Conservation (phyloP, 108 stramenopile genomes). For the Discostella stelligeroides region DNA sequence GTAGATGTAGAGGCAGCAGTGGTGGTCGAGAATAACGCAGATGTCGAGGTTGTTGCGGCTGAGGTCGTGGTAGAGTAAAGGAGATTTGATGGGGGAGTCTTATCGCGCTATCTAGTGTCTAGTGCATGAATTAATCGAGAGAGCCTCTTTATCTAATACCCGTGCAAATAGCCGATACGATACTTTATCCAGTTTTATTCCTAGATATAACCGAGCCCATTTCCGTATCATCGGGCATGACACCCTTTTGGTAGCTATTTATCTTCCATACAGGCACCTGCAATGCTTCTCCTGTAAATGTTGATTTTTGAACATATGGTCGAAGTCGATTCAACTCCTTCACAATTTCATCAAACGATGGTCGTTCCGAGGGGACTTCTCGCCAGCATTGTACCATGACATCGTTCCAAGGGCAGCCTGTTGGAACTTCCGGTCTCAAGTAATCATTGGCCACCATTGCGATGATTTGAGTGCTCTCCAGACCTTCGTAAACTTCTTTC, state of each 20-base stretch:
- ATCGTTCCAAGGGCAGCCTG: slow-evolving; percentile 90
- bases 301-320: slow-evolving; percentile 32
- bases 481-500: slow-evolving; percentile 91
- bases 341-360: slow-evolving; percentile 86
- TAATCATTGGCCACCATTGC: slow-evolving; percentile 94
- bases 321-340: slow-evolving; percentile 66
- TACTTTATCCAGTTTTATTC: slow-evolving; percentile 16
- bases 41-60: slow-evolving; percentile 24
- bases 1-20: slow-evolving; percentile 49
- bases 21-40: slow-evolving; percentile 2
- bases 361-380: slow-evolving; percentile 84
- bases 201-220: background rate
- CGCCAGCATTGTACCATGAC: slow-evolving; percentile 96
- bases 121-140: too few relatives aligned
- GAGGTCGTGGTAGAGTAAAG: slow-evolving; percentile 1
- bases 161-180: background rate
- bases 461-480: slow-evolving; percentile 94
- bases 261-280: slow-evolving; percentile 29
- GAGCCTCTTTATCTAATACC: too few relatives aligned
- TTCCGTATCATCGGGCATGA: slow-evolving; percentile 3
- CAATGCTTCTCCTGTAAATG: slow-evolving; percentile 38
- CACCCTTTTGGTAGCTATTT: slow-evolving; percentile 44
- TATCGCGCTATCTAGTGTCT: too few relatives aligned
- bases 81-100: too few relatives aligned
- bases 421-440: slow-evolving; percentile 88